Evolutionary conservation across 169 alveolate genomes (phyloP).

Genomic region (Cryptosporidium andersoni): DNA sequence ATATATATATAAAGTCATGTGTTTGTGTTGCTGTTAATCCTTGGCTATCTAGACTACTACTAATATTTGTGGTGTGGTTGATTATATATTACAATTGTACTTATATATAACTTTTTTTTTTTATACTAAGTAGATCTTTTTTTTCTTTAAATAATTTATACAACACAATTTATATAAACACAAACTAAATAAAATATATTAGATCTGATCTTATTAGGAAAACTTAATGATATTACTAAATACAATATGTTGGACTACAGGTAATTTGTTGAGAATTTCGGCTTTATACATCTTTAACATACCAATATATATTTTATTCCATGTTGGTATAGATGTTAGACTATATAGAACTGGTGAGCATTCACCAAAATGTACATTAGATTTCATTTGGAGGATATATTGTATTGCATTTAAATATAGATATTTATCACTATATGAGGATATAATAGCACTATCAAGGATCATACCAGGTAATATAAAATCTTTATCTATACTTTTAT

Average conservation of each 20-base stretch:
- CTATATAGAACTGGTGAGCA: constrained; percentile 92
- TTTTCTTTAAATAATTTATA: not conserved
- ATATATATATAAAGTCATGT: no score
- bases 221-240: constrained; percentile 86
- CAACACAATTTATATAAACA: not conserved
- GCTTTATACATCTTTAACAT: constrained; percentile 90
- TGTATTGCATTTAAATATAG: constrained; percentile 88
- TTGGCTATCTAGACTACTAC: no score
- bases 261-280: constrained; percentile 89
- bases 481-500: constrained; percentile 2
- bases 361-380: constrained; percentile 86
- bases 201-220: not conserved
- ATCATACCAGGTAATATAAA: constrained; percentile 71
- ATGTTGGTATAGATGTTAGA: constrained; percentile 73
- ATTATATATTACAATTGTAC: not conserved
- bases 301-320: constrained; percentile 88
- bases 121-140: not conserved
- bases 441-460: constrained; percentile 78
- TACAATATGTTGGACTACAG: constrained; percentile 89
- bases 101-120: not conserved
- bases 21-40: no score
- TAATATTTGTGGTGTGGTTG: not conserved
- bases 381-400: constrained; percentile 83
- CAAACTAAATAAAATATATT: no score
- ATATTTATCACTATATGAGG: constrained; percentile 78